These are phyloP conservation scores for Rhododendron simsii DNA, from an alignment of 148 eudicot species.

Conservation along the genomic window DNA sequence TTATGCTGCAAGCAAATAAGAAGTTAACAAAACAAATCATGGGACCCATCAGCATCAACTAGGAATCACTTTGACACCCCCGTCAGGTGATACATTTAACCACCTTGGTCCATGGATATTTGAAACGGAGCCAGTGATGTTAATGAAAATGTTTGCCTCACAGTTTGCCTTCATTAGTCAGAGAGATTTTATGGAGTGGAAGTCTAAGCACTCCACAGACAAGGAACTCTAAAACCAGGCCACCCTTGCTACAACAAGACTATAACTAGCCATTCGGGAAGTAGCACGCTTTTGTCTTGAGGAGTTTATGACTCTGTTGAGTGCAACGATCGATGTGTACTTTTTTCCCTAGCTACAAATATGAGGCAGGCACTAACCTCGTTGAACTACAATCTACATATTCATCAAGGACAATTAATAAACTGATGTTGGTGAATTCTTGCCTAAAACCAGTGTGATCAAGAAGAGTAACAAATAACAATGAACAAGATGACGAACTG, in stretches of 20 bases:
- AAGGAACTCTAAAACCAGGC: not conserved
- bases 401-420: not conserved
- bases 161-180: not conserved
- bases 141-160: not conserved
- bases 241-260: not conserved
- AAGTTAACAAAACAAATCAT: not conserved
- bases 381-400: not conserved
- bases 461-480: not conserved
- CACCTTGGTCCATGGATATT: not conserved
- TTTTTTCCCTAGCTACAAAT: not conserved
- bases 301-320: not conserved
- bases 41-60: not conserved
- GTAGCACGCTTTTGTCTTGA: not conserved
- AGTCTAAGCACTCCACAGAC: not conserved
- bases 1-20: not conserved
- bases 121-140: not conserved
- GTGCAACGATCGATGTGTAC: not conserved
- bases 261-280: not conserved
- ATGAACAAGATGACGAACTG: not conserved
- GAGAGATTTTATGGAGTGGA: not conserved
- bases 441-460: not conserved
- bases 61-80: not conserved
- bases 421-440: not conserved
- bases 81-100: not conserved
- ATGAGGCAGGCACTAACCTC: not conserved